Percentiles rank a stretch among this genome's conserved stretches.
Conservation (phyloP, 306 rosid species). For the Acacia crassicarpa region DNA sequence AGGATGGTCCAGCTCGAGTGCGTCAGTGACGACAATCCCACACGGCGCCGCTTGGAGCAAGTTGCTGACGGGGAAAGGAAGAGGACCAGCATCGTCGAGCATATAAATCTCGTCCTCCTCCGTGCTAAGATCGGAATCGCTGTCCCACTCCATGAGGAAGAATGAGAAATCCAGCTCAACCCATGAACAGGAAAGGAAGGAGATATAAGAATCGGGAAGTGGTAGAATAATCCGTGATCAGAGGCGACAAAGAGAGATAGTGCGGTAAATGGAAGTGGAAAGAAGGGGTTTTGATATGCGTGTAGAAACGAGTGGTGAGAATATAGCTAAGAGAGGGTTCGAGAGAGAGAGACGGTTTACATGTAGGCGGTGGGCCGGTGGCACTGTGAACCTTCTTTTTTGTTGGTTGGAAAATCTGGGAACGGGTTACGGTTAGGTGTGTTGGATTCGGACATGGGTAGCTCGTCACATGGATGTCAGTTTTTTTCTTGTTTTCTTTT, state of each 20-base stretch:
- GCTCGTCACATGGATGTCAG: not conserved
- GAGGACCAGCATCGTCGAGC: slow-evolving; percentile 57
- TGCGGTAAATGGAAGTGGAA: not conserved
- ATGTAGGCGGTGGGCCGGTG: not conserved
- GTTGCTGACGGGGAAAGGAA: slow-evolving; percentile 70
- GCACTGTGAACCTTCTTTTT: not conserved
- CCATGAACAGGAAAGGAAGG: slow-evolving; percentile 39
- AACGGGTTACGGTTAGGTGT: not conserved
- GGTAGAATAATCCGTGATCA: not conserved
- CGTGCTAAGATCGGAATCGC: slow-evolving; percentile 92
- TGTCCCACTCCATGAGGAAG: slow-evolving; percentile 87
- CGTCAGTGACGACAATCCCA: slow-evolving; percentile 87
- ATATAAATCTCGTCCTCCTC: slow-evolving; percentile 64
- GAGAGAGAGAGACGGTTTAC: not conserved
- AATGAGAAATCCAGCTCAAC: slow-evolving; percentile 43
- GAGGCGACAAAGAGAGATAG: not conserved
- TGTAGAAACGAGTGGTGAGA: slow-evolving; percentile 49
- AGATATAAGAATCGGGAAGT: not conserved
- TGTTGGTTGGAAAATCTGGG: not conserved
- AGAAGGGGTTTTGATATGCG: slow-evolving; percentile 14
- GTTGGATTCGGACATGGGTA: slow-evolving; percentile 14
- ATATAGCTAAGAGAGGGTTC: slow-evolving; percentile 19
- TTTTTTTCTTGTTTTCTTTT: too few species aligned
- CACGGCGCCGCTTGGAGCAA: slow-evolving; percentile 83
- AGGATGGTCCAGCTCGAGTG: slow-evolving; percentile 86